Evolutionary conservation across 768 basidiomycete genomes (phyloP).

Genomic region (Termitomyces sp.): DNA sequence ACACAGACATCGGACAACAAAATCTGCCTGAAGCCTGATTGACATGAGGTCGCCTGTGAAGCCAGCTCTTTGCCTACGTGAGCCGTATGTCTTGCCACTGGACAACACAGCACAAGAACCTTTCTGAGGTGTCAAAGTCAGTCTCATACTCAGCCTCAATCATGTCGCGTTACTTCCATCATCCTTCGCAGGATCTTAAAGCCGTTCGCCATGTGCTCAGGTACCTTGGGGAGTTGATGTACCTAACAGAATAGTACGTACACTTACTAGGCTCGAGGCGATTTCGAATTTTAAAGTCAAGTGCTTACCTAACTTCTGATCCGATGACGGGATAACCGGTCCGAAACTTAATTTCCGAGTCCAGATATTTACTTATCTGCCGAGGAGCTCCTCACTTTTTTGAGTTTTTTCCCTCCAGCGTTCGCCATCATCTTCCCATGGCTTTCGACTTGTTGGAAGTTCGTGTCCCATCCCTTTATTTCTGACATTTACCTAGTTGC

Average conservation of each 20-base stretch:
- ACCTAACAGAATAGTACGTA: background rate
- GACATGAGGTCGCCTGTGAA: background rate
- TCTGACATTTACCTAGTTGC: conserved; percentile 18
- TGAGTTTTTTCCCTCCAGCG: background rate
- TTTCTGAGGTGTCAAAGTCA: no score
- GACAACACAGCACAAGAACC: no score
- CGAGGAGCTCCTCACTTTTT: background rate
- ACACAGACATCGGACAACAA: no score
- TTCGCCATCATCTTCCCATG: background rate
- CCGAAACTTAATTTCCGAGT: background rate
- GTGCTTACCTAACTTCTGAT: background rate
- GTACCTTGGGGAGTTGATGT: background rate
- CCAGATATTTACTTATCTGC: background rate
- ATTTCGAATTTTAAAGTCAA: no score
- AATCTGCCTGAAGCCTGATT: no score
- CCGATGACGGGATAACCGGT: background rate
- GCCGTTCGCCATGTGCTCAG: background rate
- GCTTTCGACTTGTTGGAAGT: conserved; percentile 24
- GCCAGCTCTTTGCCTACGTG: background rate
- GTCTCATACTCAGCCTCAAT: background rate
- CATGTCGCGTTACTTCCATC: background rate
- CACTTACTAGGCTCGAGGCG: no score
- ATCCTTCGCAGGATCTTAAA: no score
- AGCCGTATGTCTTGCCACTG: background rate
- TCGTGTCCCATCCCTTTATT: conserved; percentile 13